Base-by-base conservation (phyloP, 345 rosid species). In the Eucalyptus pauciflora region DNA sequence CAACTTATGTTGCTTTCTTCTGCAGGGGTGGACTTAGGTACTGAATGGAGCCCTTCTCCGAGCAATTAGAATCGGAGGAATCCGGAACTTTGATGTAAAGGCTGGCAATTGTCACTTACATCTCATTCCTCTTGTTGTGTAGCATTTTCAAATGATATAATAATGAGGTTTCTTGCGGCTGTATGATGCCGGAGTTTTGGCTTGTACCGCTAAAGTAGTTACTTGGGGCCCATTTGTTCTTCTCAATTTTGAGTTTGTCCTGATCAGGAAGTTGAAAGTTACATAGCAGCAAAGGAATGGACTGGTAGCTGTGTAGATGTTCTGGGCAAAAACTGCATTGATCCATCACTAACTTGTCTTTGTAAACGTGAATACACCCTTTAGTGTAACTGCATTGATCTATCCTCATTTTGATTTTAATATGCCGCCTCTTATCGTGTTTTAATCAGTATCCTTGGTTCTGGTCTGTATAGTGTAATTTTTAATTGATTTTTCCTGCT, bases 201-300 rank as follows among this genome's bases (percentile, higher is more conserved):
- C 98, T 96, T 51, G 64, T 92, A 89, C 96, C 96, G 25, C 89
- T 96, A 90, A 92, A 88, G 96, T 95, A 17, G 96, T 98, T 86
- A 89, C 93, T 49, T 96, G 99, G 98, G 98, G 99, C 58, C 98
- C 99, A 49, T 97, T 96, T 94, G 92, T 96, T 91, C 97, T 97
- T 89, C 94, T 96, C 90, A 96, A 95, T 87, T 85, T 95, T 64
- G 94, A 91, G 87, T 24, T 89, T 88, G 81, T 16, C 86, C 71
- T n/a, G 64, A 89, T 13, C 58, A 52, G 58, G 94, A 92, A 87
- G 90, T 85, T 91, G 92, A 87, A 22, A 86, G 86, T 88, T 88
- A 86, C 46, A 29, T 15, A 24, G 93, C 94, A 87, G 98, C 91
- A 50, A 90, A 89, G 87, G 96, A 95, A 91, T 94, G 99, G 99